Evolutionary conservation across 768 basidiomycete genomes (phyloP).

Genomic region (Lentinus tigrinus): DNA sequence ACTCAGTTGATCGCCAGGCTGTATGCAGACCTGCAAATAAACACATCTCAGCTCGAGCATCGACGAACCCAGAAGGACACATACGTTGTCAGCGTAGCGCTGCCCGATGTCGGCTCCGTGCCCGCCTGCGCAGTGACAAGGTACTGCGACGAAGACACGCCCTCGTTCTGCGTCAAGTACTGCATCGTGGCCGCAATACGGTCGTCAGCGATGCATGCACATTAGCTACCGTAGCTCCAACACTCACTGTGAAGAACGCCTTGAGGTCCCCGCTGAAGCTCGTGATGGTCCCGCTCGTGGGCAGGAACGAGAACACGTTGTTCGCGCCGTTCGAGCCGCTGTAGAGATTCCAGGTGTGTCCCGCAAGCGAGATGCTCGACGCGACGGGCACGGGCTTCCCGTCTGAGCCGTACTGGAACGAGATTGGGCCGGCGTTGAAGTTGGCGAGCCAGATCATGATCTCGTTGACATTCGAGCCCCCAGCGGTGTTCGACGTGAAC

Average conservation of each 20-base stretch:
- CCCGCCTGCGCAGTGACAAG: slow-evolving; percentile 61
- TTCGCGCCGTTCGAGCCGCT: slow-evolving; percentile 53
- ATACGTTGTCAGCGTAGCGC: slow-evolving; percentile 53
- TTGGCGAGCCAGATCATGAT: slow-evolving; percentile 71
- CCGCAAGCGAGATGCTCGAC: slow-evolving; percentile 45
- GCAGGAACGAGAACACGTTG: slow-evolving; percentile 37
- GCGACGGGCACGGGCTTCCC: slow-evolving; percentile 49
- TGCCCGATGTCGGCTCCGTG: slow-evolving; percentile 61
- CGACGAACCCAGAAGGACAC: slow-evolving; percentile 19
- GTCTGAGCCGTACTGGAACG: slow-evolving; percentile 41
- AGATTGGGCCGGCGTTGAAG: slow-evolving; percentile 58
- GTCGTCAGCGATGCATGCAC: neutral
- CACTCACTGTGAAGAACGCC: slow-evolving; percentile 46
- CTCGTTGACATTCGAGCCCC: slow-evolving; percentile 44
- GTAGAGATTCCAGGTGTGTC: slow-evolving; percentile 57
- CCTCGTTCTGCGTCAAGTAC: slow-evolving; percentile 50
- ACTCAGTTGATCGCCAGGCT: slow-evolving; percentile 45
- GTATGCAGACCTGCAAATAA: slow-evolving; percentile 40
- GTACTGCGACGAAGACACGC: slow-evolving; percentile 51
- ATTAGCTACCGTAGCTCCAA: neutral
- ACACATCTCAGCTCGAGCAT: neutral
- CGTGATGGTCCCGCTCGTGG: slow-evolving; percentile 40
- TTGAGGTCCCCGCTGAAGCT: slow-evolving; percentile 56
- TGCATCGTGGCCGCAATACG: slow-evolving; percentile 28
- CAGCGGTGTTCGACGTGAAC: slow-evolving; percentile 53